Evolutionary conservation across 1,139 yeast species (phyloP), one percentile per base, ranked within the genome.

Genomic region (Suhomyces ambrosiae): DNA sequence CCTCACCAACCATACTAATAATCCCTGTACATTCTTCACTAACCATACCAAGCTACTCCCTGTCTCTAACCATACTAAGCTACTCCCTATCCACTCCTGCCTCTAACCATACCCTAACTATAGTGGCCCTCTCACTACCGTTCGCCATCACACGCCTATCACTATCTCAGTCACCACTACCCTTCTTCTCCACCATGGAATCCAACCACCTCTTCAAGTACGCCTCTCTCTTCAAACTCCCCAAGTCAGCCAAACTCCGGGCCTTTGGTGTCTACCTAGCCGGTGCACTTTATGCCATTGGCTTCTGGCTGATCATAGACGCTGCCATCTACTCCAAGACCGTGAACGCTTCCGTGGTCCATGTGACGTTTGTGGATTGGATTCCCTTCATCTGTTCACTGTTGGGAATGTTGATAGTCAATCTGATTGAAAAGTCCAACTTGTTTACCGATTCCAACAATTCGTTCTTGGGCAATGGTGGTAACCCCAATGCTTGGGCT

Each of bases 281-380:
- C 3, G 95, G 95, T 2, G 87, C 82, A 1, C 68, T 83, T 45
- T 92, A 86, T 52, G 86, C 97, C 31, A 66, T 86, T 41, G 98
- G 96, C 8, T 82, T 90, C 58, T 92, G 96, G 94, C 68, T 84
- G 24, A 80, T 92, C 63, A 64, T 92, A 24, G 98, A 92, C 62
- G 86, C 96, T 0, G 89, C 95, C 3, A 75, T 92, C 27, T 92
- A 79, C 61, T 85, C 95, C 29, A 83, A 82, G 48, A 84, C 89
- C 16, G 84, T 82, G 38, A 90, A 92, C 65, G 96, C 92, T 1
- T 83, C 95, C 2, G 71, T 72, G 29, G 87, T 88, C 5, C 97
- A 92, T 58, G 87, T 92, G 23, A 82, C 94, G 4, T 86, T 92
- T 57, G 80, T 85, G 26, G 98, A 92, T 63, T 92, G 98, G 98